Evolutionary conservation across 192 early-diverging fungal genomes (phyloP), one percentile per base, ranked within the genome.

Genomic region (Backusella westeae): DNA sequence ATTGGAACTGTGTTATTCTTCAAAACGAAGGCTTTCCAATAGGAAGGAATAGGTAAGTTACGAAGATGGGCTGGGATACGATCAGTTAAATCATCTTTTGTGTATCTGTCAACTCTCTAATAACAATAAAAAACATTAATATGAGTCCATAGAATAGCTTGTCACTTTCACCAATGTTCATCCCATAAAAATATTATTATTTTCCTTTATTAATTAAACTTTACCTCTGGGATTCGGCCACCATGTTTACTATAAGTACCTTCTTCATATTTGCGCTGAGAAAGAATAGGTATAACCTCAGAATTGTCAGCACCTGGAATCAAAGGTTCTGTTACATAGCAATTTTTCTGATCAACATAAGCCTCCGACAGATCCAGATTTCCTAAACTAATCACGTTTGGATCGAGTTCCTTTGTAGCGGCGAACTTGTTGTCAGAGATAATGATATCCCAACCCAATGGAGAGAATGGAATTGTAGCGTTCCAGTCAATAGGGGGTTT

Each of bases 341-440:
- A 78, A 29, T 78, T 78, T 19, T 29, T 73, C 1, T 35, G 39
- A 41, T 74, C 72, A 19, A 78, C 59, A 36, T 6, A 32, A 19
- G 67, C 66, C 41, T 73, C 66, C 4, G 26, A 34, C 7, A 41
- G 35, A 74, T 73, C 52, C 42, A 78, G 8, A 49, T 78, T 78
- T 41, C 77, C 77, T 21, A 78, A 56, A 42, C 72, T 78, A 38
- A 78, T 78, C 7, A 78, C 72, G 17, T 78, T 74, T 42, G 77
- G 77, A 74, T 78, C 77, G 3, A 78, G 4, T 8, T 34, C 72
- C 10, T 12, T n/a, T 21, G 77, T 35, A 53, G 77, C 29, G 23
- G 17, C 77, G 46, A 78, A 78, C 26, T 78, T 74, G 15, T 78
- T 78, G 17, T 74, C 34, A 12, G 44, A 35, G 17, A 73, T 46